Evolutionary conservation across 441 rosid genomes (phyloP).

Genomic region (Lepidium campestre): DNA sequence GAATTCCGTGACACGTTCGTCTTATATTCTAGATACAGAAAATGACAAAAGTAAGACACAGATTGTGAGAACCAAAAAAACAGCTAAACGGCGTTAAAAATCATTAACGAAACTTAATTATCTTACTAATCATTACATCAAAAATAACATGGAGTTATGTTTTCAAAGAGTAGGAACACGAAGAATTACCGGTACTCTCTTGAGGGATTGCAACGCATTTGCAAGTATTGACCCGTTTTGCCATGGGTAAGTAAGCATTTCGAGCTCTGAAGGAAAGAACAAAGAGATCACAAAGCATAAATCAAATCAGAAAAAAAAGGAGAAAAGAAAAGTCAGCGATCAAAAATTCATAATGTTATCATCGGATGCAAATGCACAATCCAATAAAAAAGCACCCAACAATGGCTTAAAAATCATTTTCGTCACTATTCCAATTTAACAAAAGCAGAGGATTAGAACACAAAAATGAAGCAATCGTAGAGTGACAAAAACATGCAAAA

Average conservation of each 20-base stretch:
- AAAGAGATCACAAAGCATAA: background rate
- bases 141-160: background rate
- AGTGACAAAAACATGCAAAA: background rate
- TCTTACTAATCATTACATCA: background rate
- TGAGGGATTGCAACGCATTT: slow-evolving; percentile 65
- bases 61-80: background rate
- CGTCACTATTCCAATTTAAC: background rate
- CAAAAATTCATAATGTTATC: background rate
- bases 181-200: slow-evolving; percentile 44
- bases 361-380: background rate
- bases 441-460: background rate
- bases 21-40: slow-evolving; percentile 53
- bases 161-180: background rate
- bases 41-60: background rate
- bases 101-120: background rate
- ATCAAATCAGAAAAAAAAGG: background rate
- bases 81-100: background rate
- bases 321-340: background rate
- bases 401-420: background rate
- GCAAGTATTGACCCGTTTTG: slow-evolving; percentile 39
- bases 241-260: slow-evolving; percentile 33
- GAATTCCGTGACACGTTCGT: slow-evolving; percentile 81
- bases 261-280: slow-evolving; percentile 32
- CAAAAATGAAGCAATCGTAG: background rate
- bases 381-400: background rate